Evolutionary conservation across 208 protist species (phyloP).

Genomic region (Novymonas esmeraldas): DNA sequence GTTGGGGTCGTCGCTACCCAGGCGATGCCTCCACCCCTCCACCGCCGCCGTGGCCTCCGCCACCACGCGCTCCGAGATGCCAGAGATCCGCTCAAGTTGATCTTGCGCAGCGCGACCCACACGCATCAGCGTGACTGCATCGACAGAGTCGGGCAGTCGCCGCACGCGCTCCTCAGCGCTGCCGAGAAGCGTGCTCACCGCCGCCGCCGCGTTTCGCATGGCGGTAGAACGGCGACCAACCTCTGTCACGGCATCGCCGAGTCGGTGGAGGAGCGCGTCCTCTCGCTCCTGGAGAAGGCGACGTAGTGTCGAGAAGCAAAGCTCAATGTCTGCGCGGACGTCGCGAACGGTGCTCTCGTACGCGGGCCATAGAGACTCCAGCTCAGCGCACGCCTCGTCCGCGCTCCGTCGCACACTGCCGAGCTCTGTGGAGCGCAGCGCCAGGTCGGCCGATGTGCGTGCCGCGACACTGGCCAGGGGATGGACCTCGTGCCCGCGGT

Average conservation of each 20-base stretch:
- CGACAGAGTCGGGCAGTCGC: slow-evolving; percentile 9
- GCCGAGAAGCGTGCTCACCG: slow-evolving; percentile 16
- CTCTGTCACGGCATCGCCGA: slow-evolving; percentile 9
- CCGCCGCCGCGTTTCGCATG: slow-evolving; percentile 12
- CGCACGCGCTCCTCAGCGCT: background rate
- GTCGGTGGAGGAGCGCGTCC: slow-evolving; percentile 27
- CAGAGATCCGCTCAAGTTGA: slow-evolving; percentile 19
- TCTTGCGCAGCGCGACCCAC: slow-evolving; percentile 1
- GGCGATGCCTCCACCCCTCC: slow-evolving; percentile 27
- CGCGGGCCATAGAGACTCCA: slow-evolving; percentile 14
- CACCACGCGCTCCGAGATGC: slow-evolving; percentile 1
- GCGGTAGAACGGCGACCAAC: slow-evolving; percentile 11
- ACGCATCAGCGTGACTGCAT: slow-evolving; percentile 27
- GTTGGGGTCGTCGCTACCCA: slow-evolving; percentile 13
- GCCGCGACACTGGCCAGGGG: slow-evolving; percentile 44
- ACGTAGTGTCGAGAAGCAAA: slow-evolving; percentile 42
- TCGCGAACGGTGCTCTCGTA: slow-evolving; percentile 28
- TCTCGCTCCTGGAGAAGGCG: slow-evolving; percentile 48
- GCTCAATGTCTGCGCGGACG: slow-evolving; percentile 37
- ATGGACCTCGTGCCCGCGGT: slow-evolving; percentile 64
- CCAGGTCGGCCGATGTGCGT: slow-evolving; percentile 9
- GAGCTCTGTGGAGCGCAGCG: slow-evolving; percentile 24
- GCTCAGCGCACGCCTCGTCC: background rate
- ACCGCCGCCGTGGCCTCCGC: slow-evolving; percentile 21
- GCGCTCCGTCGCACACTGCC: slow-evolving; percentile 11